Conservation (phyloP, 129 eudicot genomes). For the Erigeron canadensis region DNA sequence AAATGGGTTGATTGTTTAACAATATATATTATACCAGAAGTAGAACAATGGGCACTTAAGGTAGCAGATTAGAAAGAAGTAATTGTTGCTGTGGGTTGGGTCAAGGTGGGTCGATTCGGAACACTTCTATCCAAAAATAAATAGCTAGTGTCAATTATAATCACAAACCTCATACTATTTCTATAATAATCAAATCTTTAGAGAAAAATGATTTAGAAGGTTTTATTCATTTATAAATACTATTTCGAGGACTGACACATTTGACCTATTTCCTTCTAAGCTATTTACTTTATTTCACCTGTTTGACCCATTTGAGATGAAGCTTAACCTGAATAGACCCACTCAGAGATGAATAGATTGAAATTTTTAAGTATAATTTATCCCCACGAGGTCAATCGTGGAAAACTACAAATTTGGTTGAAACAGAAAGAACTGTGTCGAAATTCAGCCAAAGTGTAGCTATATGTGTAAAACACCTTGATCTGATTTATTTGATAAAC, state of each 20-base stretch:
- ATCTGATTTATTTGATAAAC: background rate
- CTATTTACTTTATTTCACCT: background rate
- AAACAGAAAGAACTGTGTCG: background rate
- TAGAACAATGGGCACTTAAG: background rate
- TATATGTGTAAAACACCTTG: background rate
- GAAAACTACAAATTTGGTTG: background rate
- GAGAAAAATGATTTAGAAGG: background rate
- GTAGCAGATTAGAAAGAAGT: too few species aligned
- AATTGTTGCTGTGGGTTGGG: too few species aligned
- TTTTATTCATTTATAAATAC: background rate
- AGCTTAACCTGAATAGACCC: background rate
- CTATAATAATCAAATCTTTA: background rate
- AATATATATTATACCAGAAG: background rate
- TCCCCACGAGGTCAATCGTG: background rate
- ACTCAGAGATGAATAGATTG: background rate
- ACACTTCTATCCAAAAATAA: background rate
- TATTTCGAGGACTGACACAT: background rate
- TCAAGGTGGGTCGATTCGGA: background rate
- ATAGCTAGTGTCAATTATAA: background rate
- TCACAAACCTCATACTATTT: background rate
- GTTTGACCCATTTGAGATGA: conserved; percentile 1
- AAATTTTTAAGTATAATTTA: background rate
- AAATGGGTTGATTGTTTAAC: background rate
- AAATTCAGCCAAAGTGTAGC: background rate
- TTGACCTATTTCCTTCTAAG: conserved; percentile 1